These are phyloP conservation scores for Boletus tylopilopsis DNA, from an alignment of 768 basidiomycete species.

Conservation along the genomic window DNA sequence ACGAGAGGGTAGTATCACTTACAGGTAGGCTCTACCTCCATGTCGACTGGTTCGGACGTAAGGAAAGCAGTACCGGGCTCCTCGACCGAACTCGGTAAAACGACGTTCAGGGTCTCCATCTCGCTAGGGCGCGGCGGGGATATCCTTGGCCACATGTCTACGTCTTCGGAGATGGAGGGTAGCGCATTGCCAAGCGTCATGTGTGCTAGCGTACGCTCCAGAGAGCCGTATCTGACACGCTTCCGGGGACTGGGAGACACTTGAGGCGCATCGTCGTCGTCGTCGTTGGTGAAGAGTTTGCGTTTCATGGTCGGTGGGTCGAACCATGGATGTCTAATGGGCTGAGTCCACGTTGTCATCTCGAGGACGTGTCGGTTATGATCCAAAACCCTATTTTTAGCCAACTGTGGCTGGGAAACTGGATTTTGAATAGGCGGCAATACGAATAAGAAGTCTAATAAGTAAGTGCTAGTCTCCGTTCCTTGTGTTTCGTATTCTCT, in stretches of 20 bases:
- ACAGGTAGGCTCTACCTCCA: conserved; percentile 73
- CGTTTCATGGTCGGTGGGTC: conserved; percentile 39
- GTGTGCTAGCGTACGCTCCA: conserved; percentile 58
- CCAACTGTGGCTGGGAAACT: neutral
- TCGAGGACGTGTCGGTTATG: neutral
- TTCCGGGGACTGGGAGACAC: conserved; percentile 44
- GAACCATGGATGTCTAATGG: conserved; percentile 45
- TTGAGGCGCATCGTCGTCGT: conserved; percentile 1
- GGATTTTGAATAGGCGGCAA: conserved; percentile 4
- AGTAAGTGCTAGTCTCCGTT: conserved; percentile 23
- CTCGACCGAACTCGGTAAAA: conserved; percentile 40
- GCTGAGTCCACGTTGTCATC: conserved; percentile 33
- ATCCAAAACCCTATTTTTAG: neutral
- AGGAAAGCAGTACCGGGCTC: conserved; percentile 32
- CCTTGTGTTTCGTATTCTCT: conserved; percentile 29
- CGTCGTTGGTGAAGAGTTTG: conserved; percentile 23
- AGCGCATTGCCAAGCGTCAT: conserved; percentile 33
- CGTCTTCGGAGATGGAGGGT: conserved; percentile 11
- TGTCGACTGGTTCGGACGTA: conserved; percentile 52
- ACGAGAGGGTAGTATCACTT: conserved; percentile 20
- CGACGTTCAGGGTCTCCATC: conserved; percentile 9
- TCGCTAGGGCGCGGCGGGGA: conserved; percentile 4
- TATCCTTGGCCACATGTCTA: conserved; percentile 14
- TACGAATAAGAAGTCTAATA: conserved; percentile 5
- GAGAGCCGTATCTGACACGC: conserved; percentile 43